Evolutionary conservation across 495 filamentous ascomycete genomes (phyloP).

Genomic region (Penicillium tannophilum): DNA sequence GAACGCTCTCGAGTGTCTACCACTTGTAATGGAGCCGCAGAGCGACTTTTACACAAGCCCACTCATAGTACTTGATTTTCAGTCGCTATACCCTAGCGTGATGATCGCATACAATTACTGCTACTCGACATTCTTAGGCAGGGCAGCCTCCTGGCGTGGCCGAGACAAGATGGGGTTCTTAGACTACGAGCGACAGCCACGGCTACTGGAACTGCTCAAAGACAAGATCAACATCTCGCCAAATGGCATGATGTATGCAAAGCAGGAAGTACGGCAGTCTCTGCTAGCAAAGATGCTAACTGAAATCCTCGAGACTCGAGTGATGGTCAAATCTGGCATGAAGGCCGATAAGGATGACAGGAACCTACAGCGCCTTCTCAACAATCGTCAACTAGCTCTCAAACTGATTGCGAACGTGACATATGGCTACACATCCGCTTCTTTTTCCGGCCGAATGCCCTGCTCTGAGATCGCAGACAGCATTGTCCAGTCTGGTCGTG

Average conservation of each 20-base stretch:
- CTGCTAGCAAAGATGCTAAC: constrained; percentile 94
- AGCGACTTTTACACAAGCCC: constrained; percentile 93
- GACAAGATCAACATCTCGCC: constrained; percentile 91
- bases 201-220: constrained; percentile 76
- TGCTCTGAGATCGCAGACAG: constrained; percentile 98
- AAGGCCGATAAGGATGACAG: constrained; percentile 91
- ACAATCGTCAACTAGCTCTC: constrained; percentile 93
- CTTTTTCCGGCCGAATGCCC: constrained; percentile 95
- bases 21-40: constrained; percentile 96
- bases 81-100: constrained; percentile 92
- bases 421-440: constrained; percentile 95
- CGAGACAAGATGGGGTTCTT: constrained; percentile 94
- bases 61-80: constrained; percentile 90
- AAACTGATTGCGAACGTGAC: constrained; percentile 98
- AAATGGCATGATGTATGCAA: constrained; percentile 95
- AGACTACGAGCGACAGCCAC: constrained; percentile 73
- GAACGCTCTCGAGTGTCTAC: constrained; percentile 93
- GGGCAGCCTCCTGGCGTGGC: constrained; percentile 81
- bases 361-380: constrained; percentile 79
- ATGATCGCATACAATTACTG: constrained; percentile 99
- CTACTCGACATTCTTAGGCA: constrained; percentile 94
- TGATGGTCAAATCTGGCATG: constrained; percentile 99
- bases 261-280: constrained; percentile 81
- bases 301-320: constrained; percentile 93
- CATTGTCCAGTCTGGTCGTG: constrained; percentile 93